These are phyloP conservation scores for Aegle marmelos DNA, from an alignment of 345 rosid species.

Conservation along the genomic window DNA sequence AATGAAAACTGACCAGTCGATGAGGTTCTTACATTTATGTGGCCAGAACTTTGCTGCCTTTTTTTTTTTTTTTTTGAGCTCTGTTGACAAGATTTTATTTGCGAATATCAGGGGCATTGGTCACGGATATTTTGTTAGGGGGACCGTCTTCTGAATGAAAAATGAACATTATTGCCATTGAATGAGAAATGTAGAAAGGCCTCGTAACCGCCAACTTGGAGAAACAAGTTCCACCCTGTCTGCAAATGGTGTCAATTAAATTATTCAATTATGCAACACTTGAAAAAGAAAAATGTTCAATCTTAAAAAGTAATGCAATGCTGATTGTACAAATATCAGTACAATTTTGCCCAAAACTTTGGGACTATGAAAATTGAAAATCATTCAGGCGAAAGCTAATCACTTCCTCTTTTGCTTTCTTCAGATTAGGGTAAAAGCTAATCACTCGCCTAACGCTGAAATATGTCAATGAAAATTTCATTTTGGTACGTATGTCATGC, in stretches of 20 bases:
- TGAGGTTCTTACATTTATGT: constrained; percentile 13
- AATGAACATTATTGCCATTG: constrained; percentile 10
- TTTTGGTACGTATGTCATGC: not conserved
- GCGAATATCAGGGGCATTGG: constrained; percentile 3
- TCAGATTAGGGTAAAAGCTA: too few species aligned
- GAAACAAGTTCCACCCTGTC: constrained; percentile 17
- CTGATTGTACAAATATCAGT: constrained; percentile 10
- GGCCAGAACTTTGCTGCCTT: constrained; percentile 15
- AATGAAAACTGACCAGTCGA: constrained; percentile 15
- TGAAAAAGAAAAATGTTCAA: not conserved
- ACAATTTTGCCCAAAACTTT: not conserved
- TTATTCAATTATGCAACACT: constrained; percentile 12
- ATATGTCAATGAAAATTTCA: not conserved
- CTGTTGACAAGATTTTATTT: not conserved
- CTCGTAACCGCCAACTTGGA: not conserved
- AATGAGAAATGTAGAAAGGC: constrained; percentile 15
- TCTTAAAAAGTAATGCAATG: not conserved
- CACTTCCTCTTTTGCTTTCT: not conserved
- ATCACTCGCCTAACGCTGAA: too few species aligned
- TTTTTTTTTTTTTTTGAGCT: constrained; percentile 8
- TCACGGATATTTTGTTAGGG: constrained; percentile 1
- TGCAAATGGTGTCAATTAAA: constrained; percentile 15
- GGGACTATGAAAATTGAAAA: not conserved
- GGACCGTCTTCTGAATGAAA: not conserved
- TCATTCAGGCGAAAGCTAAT: not conserved